A percentile compares a stretch with the other conserved stretches of the same genome.
phyloP scores from a whole-genome alignment of 1,139 yeast genomes.

The Saccharomyces hybrid region DNA sequence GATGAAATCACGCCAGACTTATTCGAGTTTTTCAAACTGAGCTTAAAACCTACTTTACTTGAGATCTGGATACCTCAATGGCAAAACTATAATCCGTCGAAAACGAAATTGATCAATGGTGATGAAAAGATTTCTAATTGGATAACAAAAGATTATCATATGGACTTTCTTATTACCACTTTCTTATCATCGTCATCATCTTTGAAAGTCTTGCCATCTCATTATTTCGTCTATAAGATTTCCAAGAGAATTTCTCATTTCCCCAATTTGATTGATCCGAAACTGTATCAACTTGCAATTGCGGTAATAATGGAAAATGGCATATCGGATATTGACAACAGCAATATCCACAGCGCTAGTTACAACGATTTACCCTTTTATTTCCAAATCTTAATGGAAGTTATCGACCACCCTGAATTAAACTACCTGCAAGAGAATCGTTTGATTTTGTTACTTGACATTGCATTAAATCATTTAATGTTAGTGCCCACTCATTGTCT shows the following conservation, averaged over 20 bases:
- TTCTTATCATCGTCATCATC: not conserved
- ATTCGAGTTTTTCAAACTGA: slow-evolving; percentile 9
- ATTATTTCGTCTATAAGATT: not conserved
- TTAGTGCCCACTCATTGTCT: slow-evolving; percentile 12
- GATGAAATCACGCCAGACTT: slow-evolving; percentile 8
- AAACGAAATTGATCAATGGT: not conserved
- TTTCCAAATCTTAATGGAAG: slow-evolving; percentile 30
- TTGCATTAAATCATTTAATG: slow-evolving; percentile 13
- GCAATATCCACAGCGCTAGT: not conserved
- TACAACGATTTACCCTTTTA: not conserved
- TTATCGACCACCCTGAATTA: slow-evolving; percentile 35
- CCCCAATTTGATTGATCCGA: not conserved
- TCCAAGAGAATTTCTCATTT: not conserved
- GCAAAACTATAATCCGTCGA: slow-evolving; percentile 7
- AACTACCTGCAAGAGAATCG: slow-evolving; percentile 29
- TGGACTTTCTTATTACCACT: slow-evolving; percentile 20
- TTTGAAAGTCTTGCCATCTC: not conserved
- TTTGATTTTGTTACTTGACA: slow-evolving; percentile 14
- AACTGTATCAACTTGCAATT: not conserved
- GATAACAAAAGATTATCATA: slow-evolving; percentile 11
- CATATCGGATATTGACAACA: not conserved
- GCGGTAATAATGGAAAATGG: not conserved
- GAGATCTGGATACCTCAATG: slow-evolving; percentile 22
- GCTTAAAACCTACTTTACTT: slow-evolving; percentile 11
- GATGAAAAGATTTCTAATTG: slow-evolving; percentile 4